Evolutionary conservation across 192 early-diverging fungal genomes (phyloP), one percentile per base, ranked within the genome.

Genomic region (Cetraspora pellucida): DNA sequence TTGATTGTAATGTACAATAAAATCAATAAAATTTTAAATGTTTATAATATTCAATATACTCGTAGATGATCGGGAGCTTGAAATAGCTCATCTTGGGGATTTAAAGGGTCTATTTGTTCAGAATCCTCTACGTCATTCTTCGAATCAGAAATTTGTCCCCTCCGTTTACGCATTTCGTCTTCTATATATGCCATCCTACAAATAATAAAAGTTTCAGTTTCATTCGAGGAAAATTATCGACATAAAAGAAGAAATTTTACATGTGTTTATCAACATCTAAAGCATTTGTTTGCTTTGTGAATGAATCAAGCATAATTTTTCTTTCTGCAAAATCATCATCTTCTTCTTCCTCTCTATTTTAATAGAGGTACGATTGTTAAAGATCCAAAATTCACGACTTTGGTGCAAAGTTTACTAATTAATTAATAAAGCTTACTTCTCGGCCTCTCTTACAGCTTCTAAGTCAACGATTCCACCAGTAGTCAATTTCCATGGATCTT

Each of bases 241-340:
- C 74, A 28, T 43, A 5, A 30, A 37, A 65, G 10, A 16, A 61
- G 19, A 37, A 71, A 71, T n/a, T 61, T 80, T 80, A 85, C 92
- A 94, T 94, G 61, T 94, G 90, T 64, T 92, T 94, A 82, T 94
- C 90, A 10, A 91, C 91, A 77, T 94, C 92, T 31, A 94, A 79
- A 10, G 81, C 81, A 80, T 94, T 93, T n/a, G 90, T 93, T 69
- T 93, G 91, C 16, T 83, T 90, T 0, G 91, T 91, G 44, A 92
- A 94, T 8, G 91, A 84, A 47, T 91, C 88, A 66, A 85, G 58
- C 81, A 82, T 77, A 73, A 91, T 77, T 76, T 77, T 77, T 59
- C 79, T 46, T 66, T 71, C 52, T 57, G 65, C 75, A 63, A 77
- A 80, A 17, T 82, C 74, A n/a, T 88, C 83, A 21, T 80, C 79